phyloP scores from a whole-genome alignment of 108 stramenopile genomes.

The Cylindrotheca fusiformis region DNA sequence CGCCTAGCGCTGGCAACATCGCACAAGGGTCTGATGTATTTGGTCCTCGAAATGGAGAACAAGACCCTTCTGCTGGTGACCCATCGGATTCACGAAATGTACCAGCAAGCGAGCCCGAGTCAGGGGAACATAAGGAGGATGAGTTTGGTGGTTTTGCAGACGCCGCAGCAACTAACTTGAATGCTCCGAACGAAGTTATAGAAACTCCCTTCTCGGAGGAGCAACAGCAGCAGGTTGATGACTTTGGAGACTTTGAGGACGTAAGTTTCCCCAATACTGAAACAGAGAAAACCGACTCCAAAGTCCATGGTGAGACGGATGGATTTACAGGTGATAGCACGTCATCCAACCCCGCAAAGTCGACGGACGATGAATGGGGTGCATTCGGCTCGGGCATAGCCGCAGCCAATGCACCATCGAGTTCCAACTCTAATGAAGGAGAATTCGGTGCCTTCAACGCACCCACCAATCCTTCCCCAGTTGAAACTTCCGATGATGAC shows the following conservation, averaged over 20 bases:
- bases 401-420: background rate
- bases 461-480: background rate
- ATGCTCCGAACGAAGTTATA: background rate
- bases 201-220: background rate
- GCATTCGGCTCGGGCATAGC: background rate
- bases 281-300: background rate
- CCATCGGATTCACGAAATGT: background rate
- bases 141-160: constrained; percentile 33
- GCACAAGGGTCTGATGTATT: background rate
- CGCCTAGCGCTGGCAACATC: too few relatives aligned
- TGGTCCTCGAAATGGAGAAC: background rate
- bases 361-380: background rate
- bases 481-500: constrained; percentile 9
- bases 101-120: background rate
- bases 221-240: constrained; percentile 5
- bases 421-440: background rate
- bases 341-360: too few relatives aligned
- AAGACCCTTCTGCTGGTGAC: background rate
- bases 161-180: background rate
- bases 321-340: background rate
- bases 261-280: too few relatives aligned
- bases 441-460: constrained; percentile 6
- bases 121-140: constrained; percentile 19
- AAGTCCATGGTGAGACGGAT: background rate
- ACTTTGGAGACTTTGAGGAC: constrained; percentile 41